Conservation (phyloP, 1,139 yeast species). For the Tardiomyces digboiensis region DNA sequence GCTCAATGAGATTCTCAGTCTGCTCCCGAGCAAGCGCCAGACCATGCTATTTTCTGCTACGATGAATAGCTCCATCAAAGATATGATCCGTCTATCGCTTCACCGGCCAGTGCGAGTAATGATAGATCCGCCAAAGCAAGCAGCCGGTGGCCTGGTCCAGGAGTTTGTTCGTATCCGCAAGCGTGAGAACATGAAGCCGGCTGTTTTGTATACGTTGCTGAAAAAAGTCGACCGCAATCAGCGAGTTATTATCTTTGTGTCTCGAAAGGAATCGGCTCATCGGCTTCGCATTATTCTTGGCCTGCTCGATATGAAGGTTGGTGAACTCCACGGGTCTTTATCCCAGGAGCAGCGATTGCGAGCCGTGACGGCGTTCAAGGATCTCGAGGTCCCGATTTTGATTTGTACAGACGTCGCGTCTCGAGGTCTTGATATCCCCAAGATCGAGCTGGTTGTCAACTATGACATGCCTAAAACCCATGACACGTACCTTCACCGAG, state of each 20-base stretch:
- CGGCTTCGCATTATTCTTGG: constrained; percentile 78
- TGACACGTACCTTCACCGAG: constrained; percentile 91
- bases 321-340: constrained; percentile 90
- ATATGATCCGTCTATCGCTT: constrained; percentile 75
- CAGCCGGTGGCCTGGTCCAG: constrained; percentile 78
- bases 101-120: constrained; percentile 87
- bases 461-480: constrained; percentile 93
- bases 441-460: constrained; percentile 87
- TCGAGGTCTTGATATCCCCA: constrained; percentile 98
- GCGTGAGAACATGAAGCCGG: constrained; percentile 75
- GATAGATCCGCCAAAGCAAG: constrained; percentile 95
- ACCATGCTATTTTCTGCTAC: constrained; percentile 94
- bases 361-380: constrained; percentile 75
- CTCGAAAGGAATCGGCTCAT: constrained; percentile 88
- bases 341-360: constrained; percentile 92
- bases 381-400: constrained; percentile 72
- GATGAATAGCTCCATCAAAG: constrained; percentile 90
- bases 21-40: constrained; percentile 87
- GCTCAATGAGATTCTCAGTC: constrained; percentile 75
- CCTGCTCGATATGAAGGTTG: constrained; percentile 74
- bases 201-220: constrained; percentile 64
- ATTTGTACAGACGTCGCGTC: constrained; percentile 98
- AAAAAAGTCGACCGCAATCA: constrained; percentile 57
- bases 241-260: constrained; percentile 81
- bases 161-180: constrained; percentile 86